Base-by-base conservation (phyloP, 1,139 yeast species). In the Yamadazyma diddensiae region DNA sequence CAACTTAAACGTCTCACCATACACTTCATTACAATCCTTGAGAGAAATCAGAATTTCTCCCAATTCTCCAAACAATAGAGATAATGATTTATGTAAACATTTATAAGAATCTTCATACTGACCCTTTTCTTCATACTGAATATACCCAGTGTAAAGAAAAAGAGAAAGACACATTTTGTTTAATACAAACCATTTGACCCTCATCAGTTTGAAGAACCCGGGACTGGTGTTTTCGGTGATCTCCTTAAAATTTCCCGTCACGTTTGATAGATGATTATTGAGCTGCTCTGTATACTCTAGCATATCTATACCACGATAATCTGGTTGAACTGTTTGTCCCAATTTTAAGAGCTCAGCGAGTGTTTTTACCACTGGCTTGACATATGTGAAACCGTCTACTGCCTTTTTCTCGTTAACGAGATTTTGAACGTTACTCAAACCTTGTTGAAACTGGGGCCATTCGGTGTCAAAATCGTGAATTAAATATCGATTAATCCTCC, bases 381-480 rank as follows among this genome's bases (percentile, higher is more conserved):
- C 15, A n/a, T 28, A 29, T 4, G 6, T 3, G 7, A 33, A 26
- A 4, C 33, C 33, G 25, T 41, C 44, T 11, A 40, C 28, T 3
- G 34, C 31, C 15, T 27, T 27, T 19, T 38, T 43, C 18, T 43
- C 47, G 17, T 29, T 36, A 6, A 33, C 21, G 6, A 39, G 36
- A 21, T 35, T 38, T 8, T 31, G 26, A 16, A 24, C 28, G 23
- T 38, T 41, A 13, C 34, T 29, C 2, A 38, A n/a, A 2, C 29
- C 33, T 8, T 26, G 14, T 11, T 33, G 26, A 15, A 36, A 38
- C 9, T 9, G 14, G 5, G 47, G 47, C 34, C 31, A 28, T n/a
- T 23, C 15, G 8, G 35, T 30, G 21, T 39, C 44, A 22, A 27
- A 43, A 20, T 36, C 31, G 24, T 38, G 41, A 14, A 14, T 17